Conservation (phyloP, 108 stramenopile species). For the Cyclotella kingstonii region DNA sequence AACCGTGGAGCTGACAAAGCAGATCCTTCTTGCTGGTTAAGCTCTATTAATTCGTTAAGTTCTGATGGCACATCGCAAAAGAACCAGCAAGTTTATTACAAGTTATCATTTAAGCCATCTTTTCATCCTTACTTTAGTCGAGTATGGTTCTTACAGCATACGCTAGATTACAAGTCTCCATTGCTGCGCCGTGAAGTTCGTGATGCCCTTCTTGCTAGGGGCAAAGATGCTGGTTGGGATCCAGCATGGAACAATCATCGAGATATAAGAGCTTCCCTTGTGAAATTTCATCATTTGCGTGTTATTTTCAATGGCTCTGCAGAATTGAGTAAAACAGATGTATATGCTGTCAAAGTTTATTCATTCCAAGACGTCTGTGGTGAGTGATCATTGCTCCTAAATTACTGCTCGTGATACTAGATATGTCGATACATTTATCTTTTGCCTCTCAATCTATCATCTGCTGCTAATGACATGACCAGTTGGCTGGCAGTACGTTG, state of each 20-base stretch:
- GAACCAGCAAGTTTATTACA: constrained; percentile 16
- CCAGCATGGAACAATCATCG: constrained; percentile 17
- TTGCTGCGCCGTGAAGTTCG: constrained; percentile 17
- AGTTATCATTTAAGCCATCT: constrained; percentile 13
- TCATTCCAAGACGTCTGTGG: constrained; percentile 26
- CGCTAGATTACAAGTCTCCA: constrained; percentile 19
- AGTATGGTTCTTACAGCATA: constrained; percentile 32
- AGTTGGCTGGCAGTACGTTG: constrained; percentile 28
- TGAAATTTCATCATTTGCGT: constrained; percentile 27
- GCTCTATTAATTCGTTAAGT: background rate
- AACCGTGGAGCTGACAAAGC: background rate
- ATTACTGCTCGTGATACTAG: too few relatives aligned
- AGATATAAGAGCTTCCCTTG: constrained; percentile 14
- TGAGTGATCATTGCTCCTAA: background rate
- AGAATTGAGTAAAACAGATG: constrained; percentile 18
- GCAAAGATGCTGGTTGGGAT: constrained; percentile 25
- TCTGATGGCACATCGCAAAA: background rate
- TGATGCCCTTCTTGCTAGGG: background rate
- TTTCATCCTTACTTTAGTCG: constrained; percentile 29
- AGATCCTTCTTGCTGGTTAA: background rate
- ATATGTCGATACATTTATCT: too few relatives aligned
- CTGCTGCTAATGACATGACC: too few relatives aligned
- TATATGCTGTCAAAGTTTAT: constrained; percentile 24
- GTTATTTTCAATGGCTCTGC: constrained; percentile 24
- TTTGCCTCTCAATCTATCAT: background rate